phyloP scores from a whole-genome alignment of 805 yeast genomes.

The Ogataea trehaloabstinens region DNA sequence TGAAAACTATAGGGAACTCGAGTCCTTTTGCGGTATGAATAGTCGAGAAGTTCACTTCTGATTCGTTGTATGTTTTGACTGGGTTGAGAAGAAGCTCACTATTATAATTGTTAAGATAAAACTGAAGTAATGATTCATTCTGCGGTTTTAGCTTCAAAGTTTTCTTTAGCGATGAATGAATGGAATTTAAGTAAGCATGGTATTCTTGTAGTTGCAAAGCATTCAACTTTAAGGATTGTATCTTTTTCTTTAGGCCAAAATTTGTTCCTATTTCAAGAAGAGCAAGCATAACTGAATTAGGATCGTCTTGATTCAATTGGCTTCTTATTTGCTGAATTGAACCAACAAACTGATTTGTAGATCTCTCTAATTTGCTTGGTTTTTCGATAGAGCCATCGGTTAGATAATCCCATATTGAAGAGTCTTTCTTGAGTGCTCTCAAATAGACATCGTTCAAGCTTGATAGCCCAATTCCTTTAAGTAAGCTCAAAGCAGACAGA shows the following conservation, averaged over 20 bases:
- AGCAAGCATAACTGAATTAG: conserved; percentile 35
- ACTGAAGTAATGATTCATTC: conserved; percentile 33
- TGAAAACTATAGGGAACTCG: conserved; percentile 68
- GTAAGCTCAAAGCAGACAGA: conserved; percentile 22
- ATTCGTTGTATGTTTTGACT: conserved; percentile 25
- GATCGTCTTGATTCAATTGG: conserved; percentile 30
- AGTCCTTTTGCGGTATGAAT: conserved; percentile 75
- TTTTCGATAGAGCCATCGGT: conserved; percentile 8
- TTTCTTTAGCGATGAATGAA: conserved; percentile 34
- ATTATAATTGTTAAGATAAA: conserved; percentile 41
- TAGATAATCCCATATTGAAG: conserved; percentile 24
- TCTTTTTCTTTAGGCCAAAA: conserved; percentile 37
- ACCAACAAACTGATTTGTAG: conserved; percentile 11
- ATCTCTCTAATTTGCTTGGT: conserved; percentile 7
- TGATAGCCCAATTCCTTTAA: conserved; percentile 23
- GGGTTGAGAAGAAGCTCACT: conserved; percentile 28
- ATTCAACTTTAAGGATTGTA: conserved; percentile 10
- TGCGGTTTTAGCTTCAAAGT: conserved; percentile 21
- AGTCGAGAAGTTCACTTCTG: conserved; percentile 56
- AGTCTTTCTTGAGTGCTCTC: conserved; percentile 18
- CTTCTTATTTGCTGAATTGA: conserved; percentile 20
- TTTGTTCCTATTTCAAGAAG: conserved; percentile 32
- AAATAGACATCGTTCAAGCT: conserved; percentile 18
- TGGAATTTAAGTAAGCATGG: conserved; percentile 32
- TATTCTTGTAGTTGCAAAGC: conserved; percentile 24